These are phyloP conservation scores for Umbellularia californica DNA, from an alignment of 164 flowering plant species.

Conservation along the genomic window DNA sequence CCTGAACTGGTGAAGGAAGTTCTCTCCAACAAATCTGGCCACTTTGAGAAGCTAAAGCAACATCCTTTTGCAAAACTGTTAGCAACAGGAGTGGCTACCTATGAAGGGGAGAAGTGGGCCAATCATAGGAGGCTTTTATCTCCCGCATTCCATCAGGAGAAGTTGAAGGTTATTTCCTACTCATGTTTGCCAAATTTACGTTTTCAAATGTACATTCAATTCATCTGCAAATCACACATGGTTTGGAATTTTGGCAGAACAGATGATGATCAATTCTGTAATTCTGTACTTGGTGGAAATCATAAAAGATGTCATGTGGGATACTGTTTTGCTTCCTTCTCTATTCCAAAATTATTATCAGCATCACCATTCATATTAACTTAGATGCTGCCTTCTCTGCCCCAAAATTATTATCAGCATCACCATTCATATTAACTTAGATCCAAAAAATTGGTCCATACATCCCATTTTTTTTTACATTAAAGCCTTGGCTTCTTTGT, in stretches of 20 bases:
- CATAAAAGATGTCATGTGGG: too few species aligned
- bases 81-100: conserved; percentile 24
- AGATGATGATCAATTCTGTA: background rate
- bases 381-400: too few species aligned
- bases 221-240: background rate
- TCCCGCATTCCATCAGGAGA: conserved; percentile 47
- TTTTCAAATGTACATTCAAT: too few species aligned
- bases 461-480: too few species aligned
- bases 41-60: conserved; percentile 33
- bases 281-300: background rate
- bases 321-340: too few species aligned
- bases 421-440: too few species aligned
- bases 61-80: conserved; percentile 31
- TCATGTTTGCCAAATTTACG: background rate
- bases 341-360: too few species aligned
- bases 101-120: conserved; percentile 45
- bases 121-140: conserved; percentile 30
- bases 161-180: conserved; percentile 32
- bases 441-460: too few species aligned
- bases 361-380: too few species aligned
- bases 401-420: too few species aligned
- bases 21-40: conserved; percentile 28
- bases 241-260: background rate
- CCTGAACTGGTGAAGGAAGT: conserved; percentile 36
- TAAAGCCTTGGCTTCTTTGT: too few species aligned